Evolutionary conservation across 1,284 basidiomycete genomes (phyloP).

Genomic region (Leccinum solheimii): DNA sequence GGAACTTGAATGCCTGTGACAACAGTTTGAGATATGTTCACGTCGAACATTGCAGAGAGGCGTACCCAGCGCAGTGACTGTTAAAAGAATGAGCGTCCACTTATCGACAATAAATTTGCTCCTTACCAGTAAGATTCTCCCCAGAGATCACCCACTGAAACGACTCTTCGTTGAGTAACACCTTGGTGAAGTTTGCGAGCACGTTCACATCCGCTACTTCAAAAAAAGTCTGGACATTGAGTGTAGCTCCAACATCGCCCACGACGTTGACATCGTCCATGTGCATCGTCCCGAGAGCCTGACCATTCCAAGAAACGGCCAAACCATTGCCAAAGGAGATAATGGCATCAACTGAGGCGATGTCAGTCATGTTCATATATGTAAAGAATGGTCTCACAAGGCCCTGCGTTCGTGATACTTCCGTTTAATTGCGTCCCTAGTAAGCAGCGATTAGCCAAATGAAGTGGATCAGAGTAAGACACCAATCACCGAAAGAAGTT

Average conservation of each 20-base stretch:
- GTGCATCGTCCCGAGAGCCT: conserved; percentile 60
- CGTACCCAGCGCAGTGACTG: conserved; percentile 57
- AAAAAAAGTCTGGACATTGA: conserved; percentile 60
- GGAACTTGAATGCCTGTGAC: conserved; percentile 54
- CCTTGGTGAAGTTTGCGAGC: conserved; percentile 68
- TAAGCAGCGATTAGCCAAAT: conserved; percentile 9
- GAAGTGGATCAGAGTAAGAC: not conserved
- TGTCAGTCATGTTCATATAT: conserved; percentile 7
- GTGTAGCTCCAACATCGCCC: conserved; percentile 63
- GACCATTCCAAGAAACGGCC: conserved; percentile 62
- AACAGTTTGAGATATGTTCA: not conserved
- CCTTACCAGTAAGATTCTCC: conserved; percentile 61
- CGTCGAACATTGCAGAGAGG: conserved; percentile 1
- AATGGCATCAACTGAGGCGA: conserved; percentile 59
- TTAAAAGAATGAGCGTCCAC: conserved; percentile 8
- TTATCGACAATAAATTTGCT: not conserved
- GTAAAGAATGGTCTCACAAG: conserved; percentile 49
- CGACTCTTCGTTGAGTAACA: conserved; percentile 62
- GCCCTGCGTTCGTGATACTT: conserved; percentile 71
- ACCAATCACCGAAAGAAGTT: conserved; percentile 53
- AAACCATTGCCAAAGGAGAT: conserved; percentile 70
- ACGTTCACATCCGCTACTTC: conserved; percentile 59
- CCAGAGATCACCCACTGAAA: conserved; percentile 77
- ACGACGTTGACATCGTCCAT: conserved; percentile 60
- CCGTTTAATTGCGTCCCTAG: conserved; percentile 60